Percentiles rank a stretch among this genome's conserved stretches.
Conservation (phyloP, 345 rosid genomes). For the Ricinus communis region DNA sequence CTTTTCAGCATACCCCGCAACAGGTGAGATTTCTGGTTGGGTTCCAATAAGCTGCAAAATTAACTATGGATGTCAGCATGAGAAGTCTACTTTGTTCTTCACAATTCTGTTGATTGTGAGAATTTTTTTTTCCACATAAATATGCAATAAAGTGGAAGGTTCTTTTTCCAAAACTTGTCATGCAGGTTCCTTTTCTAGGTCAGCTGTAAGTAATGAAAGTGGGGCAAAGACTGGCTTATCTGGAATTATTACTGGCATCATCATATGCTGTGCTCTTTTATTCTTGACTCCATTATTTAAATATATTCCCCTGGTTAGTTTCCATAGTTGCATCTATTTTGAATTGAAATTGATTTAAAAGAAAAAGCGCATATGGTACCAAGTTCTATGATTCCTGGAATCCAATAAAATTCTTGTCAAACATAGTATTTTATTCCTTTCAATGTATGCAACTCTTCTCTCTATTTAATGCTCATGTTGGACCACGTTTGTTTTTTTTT, state of each 20-base stretch:
- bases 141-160: neutral
- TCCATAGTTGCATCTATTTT: slow-evolving; percentile 12
- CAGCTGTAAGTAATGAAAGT: slow-evolving; percentile 96
- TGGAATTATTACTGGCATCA: slow-evolving; percentile 73
- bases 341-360: slow-evolving; percentile 4
- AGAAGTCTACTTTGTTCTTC: neutral
- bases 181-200: slow-evolving; percentile 95
- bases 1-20: slow-evolving; percentile 86
- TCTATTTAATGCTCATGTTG: slow-evolving; percentile 26
- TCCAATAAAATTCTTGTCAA: neutral
- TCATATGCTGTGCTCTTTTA: slow-evolving; percentile 82
- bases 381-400: neutral
- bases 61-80: slow-evolving; percentile 8
- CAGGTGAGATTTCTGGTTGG: slow-evolving; percentile 56
- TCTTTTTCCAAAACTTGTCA: slow-evolving; percentile 27
- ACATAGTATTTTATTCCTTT: neutral
- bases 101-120: neutral
- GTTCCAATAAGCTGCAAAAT: slow-evolving; percentile 16
- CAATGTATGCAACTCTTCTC: neutral
- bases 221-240: slow-evolving; percentile 94
- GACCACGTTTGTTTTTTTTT: slow-evolving; percentile 19
- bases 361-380: neutral
- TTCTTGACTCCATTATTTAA: slow-evolving; percentile 84
- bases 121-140: neutral
- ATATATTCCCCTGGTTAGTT: slow-evolving; percentile 83